Percentiles rank a stretch among this genome's conserved stretches.
These are phyloP conservation scores for Tylopilus sp. DNA, from an alignment of 768 basidiomycete species.

Conservation along the genomic window DNA sequence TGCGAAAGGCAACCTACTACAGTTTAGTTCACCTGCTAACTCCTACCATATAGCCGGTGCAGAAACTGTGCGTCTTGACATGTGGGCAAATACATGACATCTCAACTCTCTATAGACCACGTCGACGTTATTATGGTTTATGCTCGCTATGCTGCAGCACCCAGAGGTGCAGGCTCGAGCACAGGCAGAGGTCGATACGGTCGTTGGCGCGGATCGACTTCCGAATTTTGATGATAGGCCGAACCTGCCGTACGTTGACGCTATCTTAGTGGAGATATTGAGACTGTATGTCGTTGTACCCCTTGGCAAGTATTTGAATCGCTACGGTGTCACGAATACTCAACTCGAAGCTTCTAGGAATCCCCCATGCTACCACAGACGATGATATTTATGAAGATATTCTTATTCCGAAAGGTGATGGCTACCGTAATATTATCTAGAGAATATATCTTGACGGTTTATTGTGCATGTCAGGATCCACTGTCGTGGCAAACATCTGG, in stretches of 20 bases:
- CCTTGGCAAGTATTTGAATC: slow-evolving; percentile 12
- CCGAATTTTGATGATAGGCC: background rate
- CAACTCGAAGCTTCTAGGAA: slow-evolving; percentile 2
- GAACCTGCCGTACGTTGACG: background rate
- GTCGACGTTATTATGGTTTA: slow-evolving; percentile 18
- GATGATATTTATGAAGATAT: background rate
- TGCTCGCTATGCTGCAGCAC: slow-evolving; percentile 29
- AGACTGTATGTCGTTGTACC: background rate
- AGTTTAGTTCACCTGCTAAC: background rate
- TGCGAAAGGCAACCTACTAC: background rate
- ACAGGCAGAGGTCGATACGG: background rate
- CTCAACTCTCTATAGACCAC: slow-evolving; percentile 7
- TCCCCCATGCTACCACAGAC: slow-evolving; percentile 8
- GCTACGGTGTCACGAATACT: background rate
- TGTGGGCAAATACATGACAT: background rate
- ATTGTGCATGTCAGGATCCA: slow-evolving; percentile 10
- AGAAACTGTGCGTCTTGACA: slow-evolving; percentile 13
- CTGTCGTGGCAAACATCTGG: slow-evolving; percentile 20
- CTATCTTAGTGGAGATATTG: background rate
- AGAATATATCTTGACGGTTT: background rate
- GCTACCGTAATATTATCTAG: background rate
- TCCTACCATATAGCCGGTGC: slow-evolving; percentile 12
- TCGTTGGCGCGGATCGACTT: background rate
- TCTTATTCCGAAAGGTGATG: slow-evolving; percentile 3
- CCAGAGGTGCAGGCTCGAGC: slow-evolving; percentile 24